phyloP scores from a whole-genome alignment of 352 stramenopile species.

The Halophytophthora polymorphica region DNA sequence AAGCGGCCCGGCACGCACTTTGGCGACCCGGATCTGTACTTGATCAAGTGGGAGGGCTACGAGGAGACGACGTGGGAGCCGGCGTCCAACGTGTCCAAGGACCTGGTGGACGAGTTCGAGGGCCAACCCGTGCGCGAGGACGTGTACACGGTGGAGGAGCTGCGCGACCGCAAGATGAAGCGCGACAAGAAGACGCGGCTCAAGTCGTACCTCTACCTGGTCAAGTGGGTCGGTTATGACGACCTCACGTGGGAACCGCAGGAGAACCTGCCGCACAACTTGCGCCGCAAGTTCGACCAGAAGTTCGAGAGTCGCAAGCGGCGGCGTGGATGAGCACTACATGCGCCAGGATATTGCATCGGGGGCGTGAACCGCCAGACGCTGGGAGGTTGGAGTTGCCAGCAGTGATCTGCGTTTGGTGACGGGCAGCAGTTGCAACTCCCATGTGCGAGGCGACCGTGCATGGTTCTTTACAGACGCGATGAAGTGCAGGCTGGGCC shows the following conservation, averaged over 20 bases:
- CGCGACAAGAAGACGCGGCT: slow-evolving; percentile 63
- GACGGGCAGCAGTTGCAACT: too few species aligned
- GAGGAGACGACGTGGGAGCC: slow-evolving; percentile 79
- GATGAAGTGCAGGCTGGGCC: too few species aligned
- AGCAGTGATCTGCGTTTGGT: too few species aligned
- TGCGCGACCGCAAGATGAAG: slow-evolving; percentile 61
- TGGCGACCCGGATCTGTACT: slow-evolving; percentile 62
- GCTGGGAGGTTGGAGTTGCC: too few species aligned
- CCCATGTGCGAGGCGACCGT: too few species aligned
- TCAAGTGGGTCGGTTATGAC: slow-evolving; percentile 85
- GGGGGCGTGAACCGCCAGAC: too few species aligned
- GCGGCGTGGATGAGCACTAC: slow-evolving; percentile 5
- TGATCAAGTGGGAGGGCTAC: slow-evolving; percentile 84
- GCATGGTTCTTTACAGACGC: too few species aligned
- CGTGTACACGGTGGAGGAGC: slow-evolving; percentile 76
- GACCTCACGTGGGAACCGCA: slow-evolving; percentile 76
- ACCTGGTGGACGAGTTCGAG: slow-evolving; percentile 79
- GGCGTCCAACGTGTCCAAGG: slow-evolving; percentile 71
- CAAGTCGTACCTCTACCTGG: slow-evolving; percentile 78
- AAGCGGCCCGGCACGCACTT: slow-evolving; percentile 46
- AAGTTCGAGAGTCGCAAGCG: slow-evolving; percentile 64
- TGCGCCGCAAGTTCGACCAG: slow-evolving; percentile 76
- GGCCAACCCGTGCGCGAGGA: slow-evolving; percentile 66
- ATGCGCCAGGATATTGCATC: too few species aligned
- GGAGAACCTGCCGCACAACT: slow-evolving; percentile 73